Base-by-base conservation (phyloP, 2,329 filamentous ascomycete species). In the Diaporthe sp. region DNA sequence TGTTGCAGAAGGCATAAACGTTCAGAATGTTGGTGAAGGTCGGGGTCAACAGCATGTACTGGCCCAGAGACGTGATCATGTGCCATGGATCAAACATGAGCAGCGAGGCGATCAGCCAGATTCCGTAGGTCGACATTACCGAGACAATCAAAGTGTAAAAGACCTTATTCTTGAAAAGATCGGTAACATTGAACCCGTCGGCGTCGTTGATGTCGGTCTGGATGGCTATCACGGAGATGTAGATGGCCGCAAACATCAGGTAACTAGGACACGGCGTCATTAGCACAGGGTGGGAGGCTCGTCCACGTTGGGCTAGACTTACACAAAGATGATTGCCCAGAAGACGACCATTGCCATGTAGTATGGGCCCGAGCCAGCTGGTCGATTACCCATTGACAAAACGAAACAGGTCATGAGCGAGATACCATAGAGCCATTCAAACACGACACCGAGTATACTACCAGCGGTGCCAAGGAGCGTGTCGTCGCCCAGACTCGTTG, bases 21-120 rank as follows among this genome's bases (percentile, higher is more conserved):
- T 98, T 99, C 81, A 99, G 92, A 76, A 98, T 96, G 85, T 98
- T 99, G 87, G 97, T 97, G 86, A 98, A 99, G 0, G 96, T 98
- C 0, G 97, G 97, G 0, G 96, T 98, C 75, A 99, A 90, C 57
- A 98, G 91, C 80, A 98, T 92, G 84, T 99, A 99, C 90, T 98
- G 97, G 67, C 95, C 84, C 84, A 98, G 95, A 75, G 94, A 93
- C n/a, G 97, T 98, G 84, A 98, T 90, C 95, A 99, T 98, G 86
- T 99, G 97, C 96, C 97, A 99, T 5, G 97, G 97, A 83, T 99
- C 97, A 84, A 98, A 92, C 92, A 98, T 98, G 79, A 99, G 88
- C 79, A 99, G 89, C 12, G 95, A 98, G 0, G 95, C 94, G 70
- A 99, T 86, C 76, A 98, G 90, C 94, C 96, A 99, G 81, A 99